Evolutionary conservation across 1,284 basidiomycete genomes (phyloP).

Genomic region (Ustilago bromivora): DNA sequence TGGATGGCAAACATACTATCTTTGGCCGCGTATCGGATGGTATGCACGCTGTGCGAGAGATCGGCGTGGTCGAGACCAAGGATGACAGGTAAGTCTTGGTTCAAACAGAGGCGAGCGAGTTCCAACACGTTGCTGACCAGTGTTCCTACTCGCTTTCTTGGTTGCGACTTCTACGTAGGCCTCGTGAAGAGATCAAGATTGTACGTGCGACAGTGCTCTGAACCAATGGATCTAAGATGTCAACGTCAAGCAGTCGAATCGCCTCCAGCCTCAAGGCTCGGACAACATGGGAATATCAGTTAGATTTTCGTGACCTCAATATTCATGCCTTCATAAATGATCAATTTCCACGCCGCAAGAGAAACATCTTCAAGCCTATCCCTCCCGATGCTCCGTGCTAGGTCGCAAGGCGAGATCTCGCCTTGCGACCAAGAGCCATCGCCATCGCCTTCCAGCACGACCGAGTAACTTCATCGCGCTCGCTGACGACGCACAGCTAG

Average conservation of each 20-base stretch:
- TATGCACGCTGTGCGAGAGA: conserved; percentile 72
- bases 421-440: not conserved
- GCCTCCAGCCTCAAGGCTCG: not conserved
- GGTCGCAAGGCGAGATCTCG: not conserved
- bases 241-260: not conserved
- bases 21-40: conserved; percentile 74
- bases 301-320: conserved; percentile 19
- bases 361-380: not conserved
- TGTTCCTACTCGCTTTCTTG: not conserved
- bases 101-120: not conserved
- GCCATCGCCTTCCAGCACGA: no score
- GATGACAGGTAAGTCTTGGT: conserved; percentile 41
- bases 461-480: no score
- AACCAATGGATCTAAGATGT: not conserved
- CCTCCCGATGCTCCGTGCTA: not conserved
- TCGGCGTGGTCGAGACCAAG: conserved; percentile 45
- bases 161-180: conserved; percentile 10
- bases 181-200: conserved; percentile 46
- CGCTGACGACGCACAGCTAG: no score
- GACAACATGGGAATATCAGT: not conserved
- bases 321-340: not conserved
- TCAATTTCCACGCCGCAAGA: not conserved
- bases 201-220: conserved; percentile 32
- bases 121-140: conserved; percentile 1
- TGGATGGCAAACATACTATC: conserved; percentile 76